Conservation (phyloP, 345 rosid species). For the Salix suchowensis region DNA sequence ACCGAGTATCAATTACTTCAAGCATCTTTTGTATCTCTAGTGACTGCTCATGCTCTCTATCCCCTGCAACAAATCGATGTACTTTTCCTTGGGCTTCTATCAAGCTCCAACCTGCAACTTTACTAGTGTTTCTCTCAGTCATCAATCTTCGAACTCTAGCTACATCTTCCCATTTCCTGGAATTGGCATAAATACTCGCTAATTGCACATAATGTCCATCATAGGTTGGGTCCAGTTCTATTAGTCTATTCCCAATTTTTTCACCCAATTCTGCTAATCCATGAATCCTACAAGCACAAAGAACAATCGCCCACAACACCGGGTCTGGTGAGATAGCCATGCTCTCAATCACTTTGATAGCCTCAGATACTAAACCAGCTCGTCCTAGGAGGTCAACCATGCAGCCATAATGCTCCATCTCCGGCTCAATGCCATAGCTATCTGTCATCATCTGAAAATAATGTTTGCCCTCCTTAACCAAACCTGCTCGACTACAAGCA, state of each 20-base stretch:
- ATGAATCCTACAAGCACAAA: conserved; percentile 26
- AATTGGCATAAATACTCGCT: conserved; percentile 27
- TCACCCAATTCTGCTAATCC: conserved; percentile 24
- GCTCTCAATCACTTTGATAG: conserved; percentile 14
- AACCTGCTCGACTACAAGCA: conserved; percentile 30
- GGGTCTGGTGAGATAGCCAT: conserved; percentile 13
- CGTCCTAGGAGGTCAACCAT: conserved; percentile 31
- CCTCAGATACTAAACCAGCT: conserved; percentile 27
- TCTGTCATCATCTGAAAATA: conserved; percentile 23
- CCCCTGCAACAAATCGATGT: conserved; percentile 28
- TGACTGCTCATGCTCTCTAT: conserved; percentile 14
- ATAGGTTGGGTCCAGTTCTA: conserved; percentile 22
- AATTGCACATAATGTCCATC: conserved; percentile 31
- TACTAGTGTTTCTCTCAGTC: conserved; percentile 16
- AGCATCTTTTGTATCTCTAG: conserved; percentile 25
- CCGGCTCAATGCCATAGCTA: conserved; percentile 20
- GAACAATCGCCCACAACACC: conserved; percentile 27
- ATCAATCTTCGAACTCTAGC: conserved; percentile 22
- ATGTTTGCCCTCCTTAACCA: conserved; percentile 17
- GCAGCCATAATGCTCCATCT: conserved; percentile 35
- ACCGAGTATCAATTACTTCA: conserved; percentile 15
- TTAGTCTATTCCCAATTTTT: conserved; percentile 15
- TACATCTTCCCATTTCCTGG: conserved; percentile 28
- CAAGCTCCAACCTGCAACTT: conserved; percentile 32
- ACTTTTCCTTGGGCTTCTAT: conserved; percentile 22